Conservation (phyloP, 345 rosid genomes). For the Murraya koenigii region DNA sequence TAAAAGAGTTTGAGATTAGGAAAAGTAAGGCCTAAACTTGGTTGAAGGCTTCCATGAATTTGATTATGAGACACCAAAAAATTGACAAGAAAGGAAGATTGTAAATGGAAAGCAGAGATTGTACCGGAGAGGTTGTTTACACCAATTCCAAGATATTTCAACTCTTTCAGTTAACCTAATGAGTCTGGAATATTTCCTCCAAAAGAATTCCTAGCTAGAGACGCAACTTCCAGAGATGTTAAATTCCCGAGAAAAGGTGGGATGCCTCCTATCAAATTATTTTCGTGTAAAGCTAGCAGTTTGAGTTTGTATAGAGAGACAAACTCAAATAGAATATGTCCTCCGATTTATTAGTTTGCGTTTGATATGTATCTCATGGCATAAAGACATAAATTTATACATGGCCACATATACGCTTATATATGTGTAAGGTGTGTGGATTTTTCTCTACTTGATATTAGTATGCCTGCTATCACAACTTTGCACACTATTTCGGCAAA, state of each 20-base stretch:
- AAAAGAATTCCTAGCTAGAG: not conserved
- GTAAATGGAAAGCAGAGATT: constrained; percentile 12
- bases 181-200: not conserved
- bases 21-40: constrained; percentile 10
- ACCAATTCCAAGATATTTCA: not conserved
- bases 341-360: too few relatives aligned
- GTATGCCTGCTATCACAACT: too few relatives aligned
- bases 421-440: too few relatives aligned
- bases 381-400: too few relatives aligned
- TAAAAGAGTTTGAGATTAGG: not conserved
- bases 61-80: not conserved
- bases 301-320: not conserved
- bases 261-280: constrained; percentile 8
- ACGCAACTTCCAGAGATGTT: not conserved
- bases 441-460: too few relatives aligned
- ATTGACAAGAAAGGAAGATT: not conserved
- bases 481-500: too few relatives aligned
- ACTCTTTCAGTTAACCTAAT: constrained; percentile 4
- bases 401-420: too few relatives aligned
- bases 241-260: constrained; percentile 21
- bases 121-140: not conserved
- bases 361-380: too few relatives aligned
- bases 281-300: not conserved
- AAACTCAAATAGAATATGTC: constrained; percentile 11
- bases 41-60: constrained; percentile 24